phyloP scores from a whole-genome alignment of 1,284 basidiomycete genomes.

The Peniophora sp. region DNA sequence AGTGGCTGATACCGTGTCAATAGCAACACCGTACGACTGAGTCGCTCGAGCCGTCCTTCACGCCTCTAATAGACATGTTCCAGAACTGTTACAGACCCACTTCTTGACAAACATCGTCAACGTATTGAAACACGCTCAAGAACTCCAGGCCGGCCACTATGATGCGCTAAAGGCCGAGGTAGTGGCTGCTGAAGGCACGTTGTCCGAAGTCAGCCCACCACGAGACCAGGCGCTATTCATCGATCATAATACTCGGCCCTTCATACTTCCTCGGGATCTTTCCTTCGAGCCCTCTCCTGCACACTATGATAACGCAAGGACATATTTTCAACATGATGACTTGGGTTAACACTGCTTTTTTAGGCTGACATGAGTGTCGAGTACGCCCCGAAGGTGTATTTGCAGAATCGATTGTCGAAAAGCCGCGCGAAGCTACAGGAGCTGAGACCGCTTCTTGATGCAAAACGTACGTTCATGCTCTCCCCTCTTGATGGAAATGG shows the following conservation, averaged over 20 bases:
- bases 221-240: constrained; percentile 67
- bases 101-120: constrained; percentile 46
- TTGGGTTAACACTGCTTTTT: constrained; percentile 1
- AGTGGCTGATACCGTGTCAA: constrained; percentile 7
- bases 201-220: constrained; percentile 42
- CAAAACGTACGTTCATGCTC: constrained; percentile 46
- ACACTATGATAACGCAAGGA: constrained; percentile 65
- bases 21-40: constrained; percentile 58
- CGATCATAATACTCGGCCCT: constrained; percentile 60
- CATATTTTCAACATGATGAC: background rate
- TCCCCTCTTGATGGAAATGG: background rate
- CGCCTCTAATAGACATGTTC: background rate
- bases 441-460: constrained; percentile 42
- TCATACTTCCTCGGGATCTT: constrained; percentile 57
- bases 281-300: constrained; percentile 66
- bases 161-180: constrained; percentile 46
- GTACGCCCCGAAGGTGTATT: constrained; percentile 58
- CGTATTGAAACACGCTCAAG: constrained; percentile 50
- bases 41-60: background rate
- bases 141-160: constrained; percentile 49
- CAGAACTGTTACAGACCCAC: constrained; percentile 59
- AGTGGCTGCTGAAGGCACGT: constrained; percentile 32
- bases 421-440: constrained; percentile 55
- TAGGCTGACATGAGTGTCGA: constrained; percentile 61
- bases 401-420: constrained; percentile 69